These are phyloP conservation scores for Moricandia moricandioides DNA, from an alignment of 345 rosid species.

Conservation along the genomic window DNA sequence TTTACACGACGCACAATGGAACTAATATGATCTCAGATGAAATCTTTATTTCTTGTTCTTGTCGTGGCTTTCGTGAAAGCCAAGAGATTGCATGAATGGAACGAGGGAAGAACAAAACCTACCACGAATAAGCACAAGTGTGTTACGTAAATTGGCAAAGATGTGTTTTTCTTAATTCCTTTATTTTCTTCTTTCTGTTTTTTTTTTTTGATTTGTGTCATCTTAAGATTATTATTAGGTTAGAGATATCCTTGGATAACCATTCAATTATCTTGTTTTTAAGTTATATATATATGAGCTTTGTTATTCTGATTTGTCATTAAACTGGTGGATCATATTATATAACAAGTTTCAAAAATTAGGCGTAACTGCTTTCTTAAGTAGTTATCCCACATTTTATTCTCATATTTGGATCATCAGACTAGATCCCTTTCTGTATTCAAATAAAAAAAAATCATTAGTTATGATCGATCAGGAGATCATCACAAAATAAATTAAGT, in stretches of 20 bases:
- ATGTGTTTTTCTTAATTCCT: background rate
- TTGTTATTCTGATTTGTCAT: background rate
- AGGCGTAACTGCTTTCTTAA: background rate
- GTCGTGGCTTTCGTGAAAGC: background rate
- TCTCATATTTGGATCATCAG: background rate
- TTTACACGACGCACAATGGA: constrained; percentile 12
- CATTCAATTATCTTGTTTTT: constrained; percentile 36
- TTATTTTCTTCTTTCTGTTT: background rate
- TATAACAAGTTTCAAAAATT: background rate
- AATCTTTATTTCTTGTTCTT: background rate
- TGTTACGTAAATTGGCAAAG: constrained; percentile 7
- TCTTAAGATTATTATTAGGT: constrained; percentile 30
- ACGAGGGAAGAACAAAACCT: constrained; percentile 39
- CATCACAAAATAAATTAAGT: too few species aligned
- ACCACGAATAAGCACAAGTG: constrained; percentile 29
- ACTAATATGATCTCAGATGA: background rate
- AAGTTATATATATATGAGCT: background rate
- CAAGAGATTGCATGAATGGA: constrained; percentile 18
- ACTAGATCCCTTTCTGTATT: background rate
- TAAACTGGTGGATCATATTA: background rate
- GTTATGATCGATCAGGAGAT: background rate
- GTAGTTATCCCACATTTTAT: background rate
- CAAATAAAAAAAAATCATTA: background rate
- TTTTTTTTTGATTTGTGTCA: constrained; percentile 17
- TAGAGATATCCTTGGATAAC: constrained; percentile 35